Base-by-base conservation (phyloP, 2,329 filamentous ascomycete genomes). In the Aspergillus nomiae region DNA sequence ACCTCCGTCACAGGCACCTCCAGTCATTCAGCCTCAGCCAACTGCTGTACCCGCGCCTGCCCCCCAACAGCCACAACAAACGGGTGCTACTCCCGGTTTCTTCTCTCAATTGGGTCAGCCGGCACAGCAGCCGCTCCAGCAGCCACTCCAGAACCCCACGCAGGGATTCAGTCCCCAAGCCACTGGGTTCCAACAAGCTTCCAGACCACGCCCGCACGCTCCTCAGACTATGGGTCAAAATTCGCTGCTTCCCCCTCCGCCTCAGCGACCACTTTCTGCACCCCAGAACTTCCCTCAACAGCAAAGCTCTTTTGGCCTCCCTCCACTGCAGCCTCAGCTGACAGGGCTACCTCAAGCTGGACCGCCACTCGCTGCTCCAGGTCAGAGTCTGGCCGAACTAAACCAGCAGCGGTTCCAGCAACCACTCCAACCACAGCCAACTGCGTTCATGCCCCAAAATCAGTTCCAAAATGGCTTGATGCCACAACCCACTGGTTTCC, bases 221-320 rank as follows among this genome's bases (percentile, higher is more conserved):
- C 91, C 92, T 55, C 88, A 90, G 64, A 82, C 81, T 51, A 81
- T 85, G 65, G 85, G 87, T 62, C 84, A 82, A 56, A 83, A 86
- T 45, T 87, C 87, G 21, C 82, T 96, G 43, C 86, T 94, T 65
- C 86, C 90, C 56, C 92, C 93, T 9, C 92, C 91, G 21, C 92
- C 93, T 12, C 86, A 89, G 58, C 86, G 95, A 64, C 90, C 95
- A 9, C 84, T 95, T 14, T 97, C 94, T 46, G 94, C 95, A 45
- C 94, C 95, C 30, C 91, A 92, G 75, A 91, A 92, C 59, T 90
- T 84, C 63, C 78, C 87, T 56, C 90, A 90, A 72, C 88, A 89
- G 73, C 88, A 88, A 53, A 93, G 85, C 76, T 85, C 84, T 5
- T 95, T 96, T 75, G 86, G 86, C 9, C 86, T 90, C 21, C 88